Base-by-base conservation (phyloP, 78 protist species). In the Dictyostelium discoideum region DNA sequence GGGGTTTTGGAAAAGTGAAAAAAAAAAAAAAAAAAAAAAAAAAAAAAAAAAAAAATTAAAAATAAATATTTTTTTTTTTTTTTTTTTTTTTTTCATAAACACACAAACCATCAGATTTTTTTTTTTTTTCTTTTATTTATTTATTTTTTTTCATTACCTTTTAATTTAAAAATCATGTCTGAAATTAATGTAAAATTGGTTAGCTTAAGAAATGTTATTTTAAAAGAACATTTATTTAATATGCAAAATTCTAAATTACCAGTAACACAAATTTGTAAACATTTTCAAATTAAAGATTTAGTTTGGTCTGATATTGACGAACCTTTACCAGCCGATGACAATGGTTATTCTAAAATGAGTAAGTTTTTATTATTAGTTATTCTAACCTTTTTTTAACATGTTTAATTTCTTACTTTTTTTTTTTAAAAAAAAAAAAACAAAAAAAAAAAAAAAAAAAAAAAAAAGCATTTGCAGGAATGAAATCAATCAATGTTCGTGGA, bases 251-350 rank as follows among this genome's bases (percentile, higher is more conserved):
- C 76, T n/a, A 76, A 54, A 37, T 32, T 86, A 11, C 92, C 92
- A 77, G 14, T 86, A 18, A 14, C 39, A 3, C 37, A 50, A 46
- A 86, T 86, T 11, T 48, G 50, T 20, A 86, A 54, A 77, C 92
- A 76, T 13, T 86, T 86, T 77, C 92, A 86, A 77, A 72, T 86
- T 3, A 86, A 86, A 77, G 85, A 86, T 86, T 44, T 86, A 40
- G 60, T 86, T 40, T 86, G 92, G 92, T 13, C 73, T 24, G 92
- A 86, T 37, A n/a, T 22, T 86, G 85, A 86, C 13, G 46, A 44
- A 39, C 83, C 85, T 29, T 26, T 86, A 10, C 48, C 42, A n/a
- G 57, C 82, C 5, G 22, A 69, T 32, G 37, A 86, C 5, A 42
- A 74, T 24, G 85, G 85, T 54, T 22, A 76, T n/a, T 24, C 54